Evolutionary conservation across 2,329 filamentous ascomycete genomes (phyloP).

Genomic region (Hymenoscyphus repandus): DNA sequence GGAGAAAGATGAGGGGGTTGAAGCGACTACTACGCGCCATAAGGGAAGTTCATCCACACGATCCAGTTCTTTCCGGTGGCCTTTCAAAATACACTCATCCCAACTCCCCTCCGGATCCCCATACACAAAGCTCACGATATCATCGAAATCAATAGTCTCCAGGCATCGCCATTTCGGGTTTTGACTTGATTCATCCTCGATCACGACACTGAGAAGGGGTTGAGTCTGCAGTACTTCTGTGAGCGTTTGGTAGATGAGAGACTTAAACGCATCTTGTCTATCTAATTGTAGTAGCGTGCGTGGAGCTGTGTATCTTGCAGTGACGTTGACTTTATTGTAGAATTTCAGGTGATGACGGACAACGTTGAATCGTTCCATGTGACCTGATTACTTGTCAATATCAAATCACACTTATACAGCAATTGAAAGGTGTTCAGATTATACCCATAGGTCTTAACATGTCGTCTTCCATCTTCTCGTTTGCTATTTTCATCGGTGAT

Average conservation of each 20-base stretch:
- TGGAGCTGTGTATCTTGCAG: constrained; percentile 17
- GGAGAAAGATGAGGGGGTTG: not conserved
- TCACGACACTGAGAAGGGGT: constrained; percentile 15
- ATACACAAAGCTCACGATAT: constrained; percentile 13
- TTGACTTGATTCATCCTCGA: constrained; percentile 11
- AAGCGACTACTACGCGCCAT: constrained; percentile 15
- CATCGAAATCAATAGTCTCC: constrained; percentile 8
- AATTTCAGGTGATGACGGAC: constrained; percentile 17
- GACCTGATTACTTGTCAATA: constrained; percentile 10
- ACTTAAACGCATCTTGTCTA: not conserved
- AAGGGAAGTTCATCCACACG: constrained; percentile 12
- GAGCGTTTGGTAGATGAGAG: constrained; percentile 13
- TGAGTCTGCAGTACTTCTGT: constrained; percentile 11
- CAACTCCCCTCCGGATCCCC: constrained; percentile 3
- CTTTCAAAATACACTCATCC: constrained; percentile 10
- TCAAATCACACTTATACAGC: no score
- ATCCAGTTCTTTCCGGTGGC: constrained; percentile 8
- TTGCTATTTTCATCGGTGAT: no score
- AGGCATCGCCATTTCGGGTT: constrained; percentile 17
- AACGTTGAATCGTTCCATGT: constrained; percentile 20
- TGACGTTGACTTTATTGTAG: constrained; percentile 20
- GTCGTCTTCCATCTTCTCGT: no score
- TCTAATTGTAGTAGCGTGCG: not conserved
- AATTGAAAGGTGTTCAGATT: no score
- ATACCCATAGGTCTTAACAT: no score